phyloP scores from a whole-genome alignment of 805 yeast species.

The Yarrowia sp. region DNA sequence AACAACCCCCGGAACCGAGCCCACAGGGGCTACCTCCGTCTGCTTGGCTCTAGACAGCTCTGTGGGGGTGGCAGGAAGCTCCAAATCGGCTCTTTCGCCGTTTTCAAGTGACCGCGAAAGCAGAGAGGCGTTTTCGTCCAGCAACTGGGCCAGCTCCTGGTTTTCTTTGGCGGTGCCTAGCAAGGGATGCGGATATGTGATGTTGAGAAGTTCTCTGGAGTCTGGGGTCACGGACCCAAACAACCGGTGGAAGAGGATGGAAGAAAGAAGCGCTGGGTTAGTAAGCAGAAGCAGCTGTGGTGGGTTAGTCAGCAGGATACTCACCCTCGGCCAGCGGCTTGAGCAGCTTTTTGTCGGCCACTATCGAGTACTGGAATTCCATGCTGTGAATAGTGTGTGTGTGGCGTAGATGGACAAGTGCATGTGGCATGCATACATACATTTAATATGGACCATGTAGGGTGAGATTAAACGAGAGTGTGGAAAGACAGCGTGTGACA shows the following conservation, averaged over 20 bases:
- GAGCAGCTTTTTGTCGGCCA: conserved; percentile 18
- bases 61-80: background rate
- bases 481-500: background rate
- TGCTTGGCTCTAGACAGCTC: background rate
- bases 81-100: conserved; percentile 25
- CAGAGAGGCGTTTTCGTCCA: conserved; percentile 40
- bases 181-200: conserved; percentile 18
- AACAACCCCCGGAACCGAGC: background rate
- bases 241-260: conserved; percentile 64
- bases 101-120: conserved; percentile 33
- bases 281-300: no score
- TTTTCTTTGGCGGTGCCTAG: conserved; percentile 43
- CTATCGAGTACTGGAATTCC: conserved; percentile 23
- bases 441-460: background rate
- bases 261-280: conserved; percentile 46
- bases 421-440: background rate
- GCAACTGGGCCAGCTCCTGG: conserved; percentile 48
- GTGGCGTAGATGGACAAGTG: conserved; percentile 2
- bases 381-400: background rate
- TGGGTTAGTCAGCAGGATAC: no score
- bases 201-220: conserved; percentile 41
- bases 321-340: conserved; percentile 21
- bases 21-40: background rate
- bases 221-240: conserved; percentile 62
- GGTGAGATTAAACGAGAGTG: background rate